phyloP scores from a whole-genome alignment of 2,329 filamentous ascomycete species.

The Talaromyces sp. region DNA sequence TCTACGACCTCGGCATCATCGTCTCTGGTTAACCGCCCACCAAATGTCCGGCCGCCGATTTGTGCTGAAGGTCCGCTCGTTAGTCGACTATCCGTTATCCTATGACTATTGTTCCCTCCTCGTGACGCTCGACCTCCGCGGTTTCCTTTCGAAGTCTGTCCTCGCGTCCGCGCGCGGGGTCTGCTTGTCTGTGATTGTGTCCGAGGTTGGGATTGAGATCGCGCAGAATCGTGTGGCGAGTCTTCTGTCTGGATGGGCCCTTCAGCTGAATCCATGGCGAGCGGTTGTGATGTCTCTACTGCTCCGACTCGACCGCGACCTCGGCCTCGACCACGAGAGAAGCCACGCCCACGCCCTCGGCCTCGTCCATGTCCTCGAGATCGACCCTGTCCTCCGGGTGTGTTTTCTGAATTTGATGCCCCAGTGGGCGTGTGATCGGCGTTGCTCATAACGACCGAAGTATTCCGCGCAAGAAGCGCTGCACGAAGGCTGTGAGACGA shows the following conservation, averaged over 20 bases:
- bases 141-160: neutral
- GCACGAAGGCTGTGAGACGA: neutral
- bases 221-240: neutral
- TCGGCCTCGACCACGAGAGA: constrained; percentile 2
- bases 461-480: neutral
- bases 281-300: neutral
- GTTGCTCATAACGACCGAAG: constrained; percentile 1
- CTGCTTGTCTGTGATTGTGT: neutral
- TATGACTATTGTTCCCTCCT: neutral
- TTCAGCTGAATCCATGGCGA: neutral
- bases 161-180: constrained; percentile 1
- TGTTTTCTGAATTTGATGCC: neutral
- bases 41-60: constrained; percentile 8
- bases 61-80: neutral
- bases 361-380: constrained; percentile 9
- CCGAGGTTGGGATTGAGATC: neutral
- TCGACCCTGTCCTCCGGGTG: constrained; percentile 4
- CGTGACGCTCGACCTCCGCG: neutral
- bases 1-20: neutral
- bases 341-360: constrained; percentile 18
- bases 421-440: neutral
- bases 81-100: neutral
- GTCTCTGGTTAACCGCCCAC: constrained; percentile 6
- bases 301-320: constrained; percentile 1
- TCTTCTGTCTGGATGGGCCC: neutral